These are phyloP conservation scores for Tinospora cordifolia DNA, from an alignment of 164 flowering plant species.

Conservation along the genomic window DNA sequence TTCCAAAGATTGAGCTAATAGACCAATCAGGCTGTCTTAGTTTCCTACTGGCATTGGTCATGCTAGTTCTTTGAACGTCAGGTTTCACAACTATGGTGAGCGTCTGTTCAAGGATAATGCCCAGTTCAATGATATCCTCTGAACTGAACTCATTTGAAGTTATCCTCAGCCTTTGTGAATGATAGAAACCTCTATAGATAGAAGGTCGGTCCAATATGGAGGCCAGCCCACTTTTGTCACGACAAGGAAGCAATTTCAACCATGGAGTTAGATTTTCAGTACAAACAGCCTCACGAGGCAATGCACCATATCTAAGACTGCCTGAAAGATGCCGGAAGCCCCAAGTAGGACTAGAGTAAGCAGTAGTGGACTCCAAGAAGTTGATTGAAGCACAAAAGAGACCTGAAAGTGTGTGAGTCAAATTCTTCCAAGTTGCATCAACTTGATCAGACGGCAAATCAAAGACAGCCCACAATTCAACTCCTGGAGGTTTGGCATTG, in stretches of 20 bases:
- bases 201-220: slow-evolving; percentile 84
- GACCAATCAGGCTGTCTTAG: slow-evolving; percentile 73
- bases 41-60: slow-evolving; percentile 22
- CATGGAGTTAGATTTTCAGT: slow-evolving; percentile 98
- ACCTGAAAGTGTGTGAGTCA: slow-evolving; percentile 90
- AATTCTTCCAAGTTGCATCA: slow-evolving; percentile 84
- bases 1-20: slow-evolving; percentile 72
- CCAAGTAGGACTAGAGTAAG: slow-evolving; percentile 76
- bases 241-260: slow-evolving; percentile 96
- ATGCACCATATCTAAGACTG: slow-evolving; percentile 70
- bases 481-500: slow-evolving; percentile 96
- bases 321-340: slow-evolving; percentile 42
- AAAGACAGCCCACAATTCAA: slow-evolving; percentile 94
- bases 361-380: slow-evolving; percentile 74
- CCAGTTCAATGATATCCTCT: slow-evolving; percentile 27
- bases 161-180: slow-evolving; percentile 77
- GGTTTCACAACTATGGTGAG: slow-evolving; percentile 90
- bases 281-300: slow-evolving; percentile 99
- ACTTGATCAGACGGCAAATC: slow-evolving; percentile 68
- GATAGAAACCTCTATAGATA: slow-evolving; percentile 82
- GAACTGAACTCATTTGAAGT: slow-evolving; percentile 37
- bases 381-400: slow-evolving; percentile 96
- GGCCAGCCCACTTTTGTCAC: slow-evolving; percentile 91
- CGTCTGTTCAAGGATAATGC: slow-evolving; percentile 69
- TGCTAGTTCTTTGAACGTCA: slow-evolving; percentile 18